Evolutionary conservation across 169 alveolate genomes (phyloP), one percentile per base, ranked within the genome.

Genomic region (Plasmodium chabaudi): DNA sequence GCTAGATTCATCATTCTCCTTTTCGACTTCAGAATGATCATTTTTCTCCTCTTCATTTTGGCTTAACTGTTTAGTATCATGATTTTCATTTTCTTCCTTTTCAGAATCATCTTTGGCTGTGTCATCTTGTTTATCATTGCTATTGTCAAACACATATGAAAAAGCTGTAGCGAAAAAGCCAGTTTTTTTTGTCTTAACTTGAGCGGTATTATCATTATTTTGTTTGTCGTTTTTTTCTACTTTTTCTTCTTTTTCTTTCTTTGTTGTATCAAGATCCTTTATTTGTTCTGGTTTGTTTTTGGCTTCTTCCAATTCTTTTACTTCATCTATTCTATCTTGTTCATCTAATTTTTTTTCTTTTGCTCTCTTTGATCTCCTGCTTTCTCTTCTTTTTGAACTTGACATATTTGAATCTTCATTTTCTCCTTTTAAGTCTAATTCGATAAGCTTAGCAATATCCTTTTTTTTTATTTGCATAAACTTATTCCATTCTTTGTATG

Each of bases 401-500:
- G 90, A 56, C 7, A 82, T 21, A 61, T n/a, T 15, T 0, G 72
- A 27, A 67, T 39, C 68, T 12, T 82, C 90, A 59, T 57, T 25
- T 65, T 67, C 90, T 51, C 90, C 90, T 63, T 82, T 82, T 67
- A 82, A 56, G 25, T 82, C 90, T 3, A 55, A 55, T 65, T 82
- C 90, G 12, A 82, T 82, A 17, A 82, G 39, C 19, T 67, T 82
- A 13, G 90, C 79, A 55, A 82, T 82, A 56, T 82, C 90, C 19
- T 82, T 82, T 55, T 82, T 82, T 53, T 82, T 67, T 42, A 44
- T 34, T 70, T 61, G 74, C 21, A 21, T 44, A 4, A 67, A 56
- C 44, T 67, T 82, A 70, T 82, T 82, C 90, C 90, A 82, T 42
- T 82, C 90, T 56, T 53, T 82, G 23, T 82, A 82, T 19, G 90